Evolutionary conservation across 768 basidiomycete species (phyloP).

Genomic region (Mycena metata): DNA sequence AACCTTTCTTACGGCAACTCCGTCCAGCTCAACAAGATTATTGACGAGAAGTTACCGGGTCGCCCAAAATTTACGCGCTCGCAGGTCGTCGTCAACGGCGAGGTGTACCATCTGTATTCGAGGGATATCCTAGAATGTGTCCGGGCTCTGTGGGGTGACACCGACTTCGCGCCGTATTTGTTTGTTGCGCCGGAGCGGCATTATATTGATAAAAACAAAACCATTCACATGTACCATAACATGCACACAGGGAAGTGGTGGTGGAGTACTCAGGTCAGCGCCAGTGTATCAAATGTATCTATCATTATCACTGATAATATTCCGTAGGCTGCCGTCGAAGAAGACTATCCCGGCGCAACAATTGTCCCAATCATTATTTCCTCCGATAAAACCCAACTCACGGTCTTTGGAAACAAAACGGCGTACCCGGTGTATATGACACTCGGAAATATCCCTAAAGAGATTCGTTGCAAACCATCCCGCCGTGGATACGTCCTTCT

Average conservation of each 20-base stretch:
- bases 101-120: constrained; percentile 43
- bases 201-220: constrained; percentile 38
- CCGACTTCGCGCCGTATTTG: constrained; percentile 43
- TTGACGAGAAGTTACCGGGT: no score
- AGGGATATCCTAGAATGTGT: constrained; percentile 49
- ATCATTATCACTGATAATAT: neutral
- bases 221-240: constrained; percentile 44
- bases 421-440: no score
- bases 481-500: constrained; percentile 39
- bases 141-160: constrained; percentile 45
- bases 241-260: constrained; percentile 54
- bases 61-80: constrained; percentile 37
- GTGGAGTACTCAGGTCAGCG: constrained; percentile 50
- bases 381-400: no score
- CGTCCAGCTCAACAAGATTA: no score
- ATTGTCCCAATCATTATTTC: no score
- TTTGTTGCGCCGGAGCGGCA: no score
- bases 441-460: no score
- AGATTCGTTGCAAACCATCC: no score
- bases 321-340: constrained; percentile 6
- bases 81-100: constrained; percentile 40
- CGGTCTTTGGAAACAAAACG: no score
- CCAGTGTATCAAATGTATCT: neutral
- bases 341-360: no score
- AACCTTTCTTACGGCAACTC: constrained; percentile 8